Base-by-base conservation (phyloP, 805 yeast species). In the Saccharomyces paradoxus region DNA sequence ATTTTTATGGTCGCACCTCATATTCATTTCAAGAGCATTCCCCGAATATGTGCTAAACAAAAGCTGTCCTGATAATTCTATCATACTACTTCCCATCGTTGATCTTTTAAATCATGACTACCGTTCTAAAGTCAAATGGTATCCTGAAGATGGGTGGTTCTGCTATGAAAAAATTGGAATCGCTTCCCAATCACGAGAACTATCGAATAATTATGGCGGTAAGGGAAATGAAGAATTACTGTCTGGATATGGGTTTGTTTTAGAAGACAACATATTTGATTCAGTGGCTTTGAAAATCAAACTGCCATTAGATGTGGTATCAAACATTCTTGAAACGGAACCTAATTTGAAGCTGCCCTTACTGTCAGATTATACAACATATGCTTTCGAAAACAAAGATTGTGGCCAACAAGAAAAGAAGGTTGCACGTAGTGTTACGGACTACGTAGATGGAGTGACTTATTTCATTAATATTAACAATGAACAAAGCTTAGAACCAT, bases 211-310 rank as follows among this genome's bases (percentile, higher is more conserved):
- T 69, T 90, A 90, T 66, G 97, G 97, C 1, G 84, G 86, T 29
- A 91, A 91, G 65, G 91, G 96, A 1, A 90, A 90, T 63, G 96
- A 89, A 60, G 97, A 90, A 66, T 70, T 90, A 17, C 70, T 90
- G 4, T 71, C 86, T 66, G 96, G 92, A 0, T 91, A 90, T 66
- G 73, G 73, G 6, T 70, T 70, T 60, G 67, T 65, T n/a, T 53
- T 86, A 2, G 71, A 75, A 21, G 70, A 78, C 52, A 87, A 87
- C 61, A 71, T 74, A 3, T 83, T 82, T 50, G 91, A 86, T 59
- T 72, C 81, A 1, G 78, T 84, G 2, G 84, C 86, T 2, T 75
- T 90, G 53, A 78, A 82, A 49, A 74, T 89, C 48, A 82, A 81
- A 60, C 67, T 86, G 3, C 69, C 73, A 0, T 14, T 48, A 12